A percentile compares a stretch with the other conserved stretches of the same genome.
These are phyloP conservation scores for Thalassiosira profunda DNA, from an alignment of 108 stramenopile genomes.

Conservation along the genomic window DNA sequence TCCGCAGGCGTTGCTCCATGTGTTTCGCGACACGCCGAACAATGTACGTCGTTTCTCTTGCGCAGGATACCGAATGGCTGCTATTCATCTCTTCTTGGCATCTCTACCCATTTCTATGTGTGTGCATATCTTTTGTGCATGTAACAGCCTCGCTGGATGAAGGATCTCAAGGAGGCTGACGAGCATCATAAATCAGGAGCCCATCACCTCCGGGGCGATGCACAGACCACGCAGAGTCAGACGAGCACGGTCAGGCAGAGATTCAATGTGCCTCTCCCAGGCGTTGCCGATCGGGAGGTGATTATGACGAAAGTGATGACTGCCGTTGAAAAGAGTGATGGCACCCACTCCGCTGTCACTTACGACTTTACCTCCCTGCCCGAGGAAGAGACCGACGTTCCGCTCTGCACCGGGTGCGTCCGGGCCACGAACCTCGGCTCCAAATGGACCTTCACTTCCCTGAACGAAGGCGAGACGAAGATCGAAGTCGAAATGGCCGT, in stretches of 20 bases:
- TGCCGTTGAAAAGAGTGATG: conserved; percentile 15
- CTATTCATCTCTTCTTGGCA: no score
- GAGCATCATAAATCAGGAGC: conserved; percentile 34
- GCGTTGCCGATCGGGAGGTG: conserved; percentile 16
- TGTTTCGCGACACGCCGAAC: conserved; percentile 31
- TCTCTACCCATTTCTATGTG: no score
- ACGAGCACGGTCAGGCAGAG: no score
- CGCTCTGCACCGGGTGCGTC: conserved; percentile 19
- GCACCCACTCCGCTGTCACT: conserved; percentile 20
- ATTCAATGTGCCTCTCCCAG: no score
- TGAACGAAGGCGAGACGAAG: conserved; percentile 28
- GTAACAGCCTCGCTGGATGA: no score
- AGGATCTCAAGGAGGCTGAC: conserved; percentile 32
- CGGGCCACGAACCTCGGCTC: conserved; percentile 28
- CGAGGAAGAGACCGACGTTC: not conserved
- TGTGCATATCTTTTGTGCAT: no score
- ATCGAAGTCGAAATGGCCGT: conserved; percentile 20
- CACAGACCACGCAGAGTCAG: no score
- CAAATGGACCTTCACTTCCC: conserved; percentile 28
- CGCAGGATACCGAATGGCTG: no score
- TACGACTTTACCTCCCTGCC: conserved; percentile 19
- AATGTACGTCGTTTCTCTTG: no score
- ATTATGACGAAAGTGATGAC: conserved; percentile 37
- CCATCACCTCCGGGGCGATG: conserved; percentile 7
- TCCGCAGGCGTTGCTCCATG: conserved; percentile 31